These are phyloP conservation scores for Aureobasidium vineae DNA, from an alignment of 2,329 filamentous ascomycete species.

Conservation along the genomic window DNA sequence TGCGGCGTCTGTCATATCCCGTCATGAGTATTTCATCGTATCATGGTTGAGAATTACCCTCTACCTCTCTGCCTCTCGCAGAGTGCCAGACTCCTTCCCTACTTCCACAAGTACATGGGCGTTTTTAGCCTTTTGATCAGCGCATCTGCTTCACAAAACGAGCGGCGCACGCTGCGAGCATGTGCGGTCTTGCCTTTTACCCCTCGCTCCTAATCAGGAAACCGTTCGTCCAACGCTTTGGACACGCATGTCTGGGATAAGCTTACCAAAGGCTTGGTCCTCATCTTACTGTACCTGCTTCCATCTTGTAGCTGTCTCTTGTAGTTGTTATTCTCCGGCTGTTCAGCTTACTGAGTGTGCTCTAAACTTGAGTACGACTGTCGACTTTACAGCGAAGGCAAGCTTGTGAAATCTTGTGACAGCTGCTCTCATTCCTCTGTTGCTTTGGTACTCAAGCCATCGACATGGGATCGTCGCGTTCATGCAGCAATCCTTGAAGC, in stretches of 20 bases:
- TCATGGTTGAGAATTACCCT: background rate
- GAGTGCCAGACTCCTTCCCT: background rate
- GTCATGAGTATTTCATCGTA: background rate
- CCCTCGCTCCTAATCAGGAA: conserved; percentile 12
- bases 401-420: background rate
- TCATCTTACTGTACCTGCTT: conserved; percentile 17
- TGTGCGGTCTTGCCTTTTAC: conserved; percentile 21
- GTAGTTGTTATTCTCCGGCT: background rate
- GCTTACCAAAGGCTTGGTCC: conserved; percentile 9
- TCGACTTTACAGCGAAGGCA: too few species aligned
- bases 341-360: too few species aligned
- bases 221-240: background rate
- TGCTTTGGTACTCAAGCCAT: background rate
- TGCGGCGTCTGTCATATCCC: conserved; percentile 2
- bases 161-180: conserved; percentile 14
- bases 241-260: conserved; percentile 16
- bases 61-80: background rate
- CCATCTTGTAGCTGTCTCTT: background rate
- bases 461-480: background rate
- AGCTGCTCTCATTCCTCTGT: background rate
- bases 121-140: conserved; percentile 15
- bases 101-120: background rate
- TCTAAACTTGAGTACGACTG: too few species aligned
- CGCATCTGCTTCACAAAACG: conserved; percentile 3
- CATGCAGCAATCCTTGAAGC: background rate